Percentiles rank a stretch among this genome's conserved stretches.
Evolutionary conservation across 371 early-diverging fungal genomes (phyloP).

Genomic region (Lichtheimia ramosa): DNA sequence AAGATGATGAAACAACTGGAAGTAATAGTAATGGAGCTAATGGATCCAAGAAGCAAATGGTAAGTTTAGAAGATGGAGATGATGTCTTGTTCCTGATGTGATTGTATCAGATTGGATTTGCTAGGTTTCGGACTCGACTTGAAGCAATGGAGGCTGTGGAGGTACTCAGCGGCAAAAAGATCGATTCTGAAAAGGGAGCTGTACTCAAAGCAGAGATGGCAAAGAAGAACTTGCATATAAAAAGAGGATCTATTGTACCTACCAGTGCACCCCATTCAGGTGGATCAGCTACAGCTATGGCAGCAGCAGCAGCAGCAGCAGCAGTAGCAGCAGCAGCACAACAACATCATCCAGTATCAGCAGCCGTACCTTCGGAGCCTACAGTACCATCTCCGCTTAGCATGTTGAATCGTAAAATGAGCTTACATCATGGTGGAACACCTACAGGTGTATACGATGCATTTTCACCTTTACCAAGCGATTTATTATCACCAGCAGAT

Average conservation of each 20-base stretch:
- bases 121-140: constrained; percentile 38
- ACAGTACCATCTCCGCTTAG: constrained; percentile 19
- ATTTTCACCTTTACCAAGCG: constrained; percentile 62
- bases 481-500: constrained; percentile 61
- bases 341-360: constrained; percentile 8
- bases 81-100: constrained; percentile 1
- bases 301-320: constrained; percentile 8
- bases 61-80: constrained; percentile 42
- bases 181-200: constrained; percentile 37
- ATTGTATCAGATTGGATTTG: constrained; percentile 39
- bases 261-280: constrained; percentile 1
- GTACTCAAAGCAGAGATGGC: constrained; percentile 50
- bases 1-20: constrained; percentile 30
- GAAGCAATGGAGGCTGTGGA: constrained; percentile 40
- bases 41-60: constrained; percentile 81
- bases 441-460: constrained; percentile 21
- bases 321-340: constrained; percentile 11
- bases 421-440: constrained; percentile 13
- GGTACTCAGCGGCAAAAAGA: constrained; percentile 33
- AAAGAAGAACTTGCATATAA: constrained; percentile 51
- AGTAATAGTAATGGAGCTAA: constrained; percentile 19
- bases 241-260: constrained; percentile 26
- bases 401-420: constrained; percentile 22
- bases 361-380: constrained; percentile 5
- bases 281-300: constrained; percentile 9